Base-by-base conservation (phyloP, 1,284 basidiomycete genomes). In the Naganishia albida region DNA sequence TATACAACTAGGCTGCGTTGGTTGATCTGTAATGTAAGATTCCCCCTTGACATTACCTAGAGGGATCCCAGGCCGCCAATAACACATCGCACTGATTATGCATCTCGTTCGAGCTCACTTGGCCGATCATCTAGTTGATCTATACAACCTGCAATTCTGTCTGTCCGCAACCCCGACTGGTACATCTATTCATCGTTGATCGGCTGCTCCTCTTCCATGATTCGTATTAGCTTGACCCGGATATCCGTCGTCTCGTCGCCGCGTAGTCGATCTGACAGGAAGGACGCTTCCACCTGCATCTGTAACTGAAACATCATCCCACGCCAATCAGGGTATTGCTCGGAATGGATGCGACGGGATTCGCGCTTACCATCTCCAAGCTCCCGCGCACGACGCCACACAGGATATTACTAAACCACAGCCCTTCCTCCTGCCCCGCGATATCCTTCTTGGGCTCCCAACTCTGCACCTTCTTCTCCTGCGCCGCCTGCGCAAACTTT, bases 241-340 rank as follows among this genome's bases (percentile, higher is more conserved):
- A 99, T 88, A 79, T 97, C 94, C 12, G 96, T 99, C 67, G 83
- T 86, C 72, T 98, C 95, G 75, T 98, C 95, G 1, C 96, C 96
- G 66, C 92, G 83, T 67, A 99, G 82, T 15, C 88, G 86, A 72
- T 99, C 96, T 2, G 91, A 91, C 18, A 96, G 77, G 78, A 99
- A 99, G 60, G 87, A 86, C 20, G 87, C 88, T 70, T 93, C 89
- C 13, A 96, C 93, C 78, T 97, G 94, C 85, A 98, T 91, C 79
- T 99, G 95, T 30, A 97, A 88, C 93, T 97, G 77, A 10, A 39
- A 26, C 40, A 34, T 34, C 34, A 34, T 34, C 6, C 34, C 8
- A 23, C 18, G 23, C 18, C 20, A 20, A 38, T 44, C 25, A 53
- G 30, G 8, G 18, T 44, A 20, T 16, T 7, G 1, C 49, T n/a